Base-by-base conservation (phyloP, 2,329 filamentous ascomycete species). In the Periconia sp. region DNA sequence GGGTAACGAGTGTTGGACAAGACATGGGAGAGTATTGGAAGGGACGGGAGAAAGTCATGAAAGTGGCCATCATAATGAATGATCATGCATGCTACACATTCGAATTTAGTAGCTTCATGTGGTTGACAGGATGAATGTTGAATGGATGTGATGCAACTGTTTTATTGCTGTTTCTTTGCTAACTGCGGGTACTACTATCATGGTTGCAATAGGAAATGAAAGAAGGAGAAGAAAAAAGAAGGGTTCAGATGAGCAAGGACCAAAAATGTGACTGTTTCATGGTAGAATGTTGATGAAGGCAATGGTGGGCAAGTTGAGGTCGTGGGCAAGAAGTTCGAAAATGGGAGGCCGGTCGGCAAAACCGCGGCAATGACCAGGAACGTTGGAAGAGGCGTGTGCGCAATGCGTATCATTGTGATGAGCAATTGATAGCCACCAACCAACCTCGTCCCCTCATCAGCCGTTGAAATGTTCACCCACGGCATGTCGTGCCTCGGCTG, bases 401-500 rank as follows among this genome's bases (percentile, higher is more conserved):
- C n/a, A n/a, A n/a, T n/a, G n/a, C 23, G 23, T 27, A 8, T 3
- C 23, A 8, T 5, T 13, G 33, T 37, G 33, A 37, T n/a, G 33
- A 37, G 5, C 10, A 11, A 37, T 37, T 37, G 33, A 37, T 37
- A 37, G 48, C 44, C 51, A 49, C 40, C 46, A 41, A 48, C 35
- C 56, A 48, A 45, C 56, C 23, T 27, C 57, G 59, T 61, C 52
- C 59, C 57, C 59, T 58, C 49, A 33, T 44, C 37, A 37, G 33
- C 33, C 33, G 33, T 37, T n/a, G 33, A 37, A 37, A 20, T 49
- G 20, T 41, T 53, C 56, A 51, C 48, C 50, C 53, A 44, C 47
- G 40, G 45, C 52, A 57, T 27, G 23, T 51, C 57, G 62, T 58
- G 61, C 59, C 46, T 47, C 33, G 42, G 33, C n/a, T n/a, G n/a